Evolutionary conservation across 2,329 filamentous ascomycete species (phyloP).

Genomic region (Westerdykella ornata): DNA sequence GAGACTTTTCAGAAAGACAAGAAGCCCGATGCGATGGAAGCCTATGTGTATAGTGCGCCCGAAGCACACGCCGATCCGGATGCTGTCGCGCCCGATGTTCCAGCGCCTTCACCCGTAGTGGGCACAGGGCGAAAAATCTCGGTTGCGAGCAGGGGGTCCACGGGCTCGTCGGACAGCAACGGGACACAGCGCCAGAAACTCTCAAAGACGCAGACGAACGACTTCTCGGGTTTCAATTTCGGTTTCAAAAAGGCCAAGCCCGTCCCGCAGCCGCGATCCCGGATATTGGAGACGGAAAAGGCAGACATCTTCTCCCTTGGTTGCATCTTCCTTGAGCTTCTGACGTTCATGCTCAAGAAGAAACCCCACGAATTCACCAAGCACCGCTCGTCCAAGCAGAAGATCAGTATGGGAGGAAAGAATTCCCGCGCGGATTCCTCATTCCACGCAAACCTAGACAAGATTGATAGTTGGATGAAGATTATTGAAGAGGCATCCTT

Average conservation of each 20-base stretch:
- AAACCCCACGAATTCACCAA: conserved; percentile 59
- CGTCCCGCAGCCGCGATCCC: conserved; percentile 20
- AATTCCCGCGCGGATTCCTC: conserved; percentile 61
- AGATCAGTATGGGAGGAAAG: conserved; percentile 37
- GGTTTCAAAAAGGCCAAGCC: conserved; percentile 30
- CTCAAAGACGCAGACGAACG: conserved; percentile 28
- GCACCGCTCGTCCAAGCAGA: conserved; percentile 61
- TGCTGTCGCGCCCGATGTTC: background rate
- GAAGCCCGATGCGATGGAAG: conserved; percentile 57
- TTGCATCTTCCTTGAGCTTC: conserved; percentile 64
- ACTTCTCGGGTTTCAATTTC: conserved; percentile 35
- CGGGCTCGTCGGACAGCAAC: conserved; percentile 28
- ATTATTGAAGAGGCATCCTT: conserved; percentile 54
- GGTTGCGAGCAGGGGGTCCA: conserved; percentile 32
- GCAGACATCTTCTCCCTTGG: conserved; percentile 68
- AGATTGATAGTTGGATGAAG: conserved; percentile 63
- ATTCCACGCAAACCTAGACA: conserved; percentile 64
- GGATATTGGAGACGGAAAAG: conserved; percentile 35
- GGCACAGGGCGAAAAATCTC: conserved; percentile 24
- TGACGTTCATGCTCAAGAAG: conserved; percentile 63
- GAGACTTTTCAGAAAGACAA: conserved; percentile 48
- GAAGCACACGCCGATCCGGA: conserved; percentile 40
- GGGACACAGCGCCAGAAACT: conserved; percentile 31
- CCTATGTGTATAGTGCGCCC: conserved; percentile 66
- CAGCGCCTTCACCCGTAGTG: conserved; percentile 11